Conservation (phyloP, 768 basidiomycete genomes). For the Mycena galopus region DNA sequence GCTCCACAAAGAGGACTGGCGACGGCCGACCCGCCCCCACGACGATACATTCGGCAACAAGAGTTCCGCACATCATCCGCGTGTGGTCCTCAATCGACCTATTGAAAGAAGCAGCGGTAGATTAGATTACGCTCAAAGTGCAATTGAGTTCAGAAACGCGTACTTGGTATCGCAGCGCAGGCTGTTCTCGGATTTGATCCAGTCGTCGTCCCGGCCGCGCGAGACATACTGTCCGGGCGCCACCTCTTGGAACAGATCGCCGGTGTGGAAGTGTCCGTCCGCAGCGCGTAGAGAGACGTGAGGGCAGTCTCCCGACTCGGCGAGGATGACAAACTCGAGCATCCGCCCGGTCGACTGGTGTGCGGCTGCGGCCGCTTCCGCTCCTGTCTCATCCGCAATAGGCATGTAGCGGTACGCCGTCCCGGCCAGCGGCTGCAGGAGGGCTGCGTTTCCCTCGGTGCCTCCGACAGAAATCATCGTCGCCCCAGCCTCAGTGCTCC, state of each 20-base stretch:
- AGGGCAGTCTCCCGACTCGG: constrained; percentile 71
- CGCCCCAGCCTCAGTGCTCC: constrained; percentile 69
- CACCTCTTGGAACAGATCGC: constrained; percentile 73
- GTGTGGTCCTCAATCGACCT: constrained; percentile 71
- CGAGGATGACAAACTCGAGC: constrained; percentile 71
- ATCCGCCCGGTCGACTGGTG: constrained; percentile 63
- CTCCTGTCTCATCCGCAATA: constrained; percentile 44
- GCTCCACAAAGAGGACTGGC: constrained; percentile 67
- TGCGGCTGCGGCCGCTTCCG: constrained; percentile 48
- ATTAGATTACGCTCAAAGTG: constrained; percentile 28
- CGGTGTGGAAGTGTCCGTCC: constrained; percentile 78
- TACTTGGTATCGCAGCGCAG: constrained; percentile 78
- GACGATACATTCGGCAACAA: constrained; percentile 67
- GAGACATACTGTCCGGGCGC: constrained; percentile 64
- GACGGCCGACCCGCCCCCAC: constrained; percentile 69
- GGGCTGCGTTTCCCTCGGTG: constrained; percentile 48
- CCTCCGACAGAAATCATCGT: constrained; percentile 61
- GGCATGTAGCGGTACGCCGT: constrained; percentile 64
- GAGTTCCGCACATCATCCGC: constrained; percentile 59
- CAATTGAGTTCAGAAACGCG: constrained; percentile 39
- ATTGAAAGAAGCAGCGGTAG: constrained; percentile 34
- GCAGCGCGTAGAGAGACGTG: constrained; percentile 60
- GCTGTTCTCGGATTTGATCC: constrained; percentile 80
- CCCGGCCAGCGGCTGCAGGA: constrained; percentile 58
- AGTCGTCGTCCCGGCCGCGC: constrained; percentile 76